Conservation (phyloP, 352 stramenopile genomes). For the Globisporangium recalcitrans region DNA sequence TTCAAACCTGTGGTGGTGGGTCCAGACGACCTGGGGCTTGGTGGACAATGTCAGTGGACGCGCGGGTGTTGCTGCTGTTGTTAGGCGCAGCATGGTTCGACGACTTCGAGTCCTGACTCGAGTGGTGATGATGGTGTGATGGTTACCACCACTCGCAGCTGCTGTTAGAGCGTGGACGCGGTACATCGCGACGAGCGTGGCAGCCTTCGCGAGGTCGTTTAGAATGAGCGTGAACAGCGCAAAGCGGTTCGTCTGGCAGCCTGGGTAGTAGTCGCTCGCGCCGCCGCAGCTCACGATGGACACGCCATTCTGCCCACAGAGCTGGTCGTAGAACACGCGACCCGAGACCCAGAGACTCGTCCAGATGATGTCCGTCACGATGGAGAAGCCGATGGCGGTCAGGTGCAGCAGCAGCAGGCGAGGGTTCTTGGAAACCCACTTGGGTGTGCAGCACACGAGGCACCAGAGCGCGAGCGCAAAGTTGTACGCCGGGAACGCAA, state of each 20-base stretch:
- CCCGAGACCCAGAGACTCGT: constrained; percentile 71
- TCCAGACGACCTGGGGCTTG: neutral
- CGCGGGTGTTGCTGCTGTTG: neutral
- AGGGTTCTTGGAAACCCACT: constrained; percentile 42
- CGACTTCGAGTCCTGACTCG: neutral
- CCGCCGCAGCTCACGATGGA: constrained; percentile 66
- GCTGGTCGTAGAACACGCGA: constrained; percentile 69
- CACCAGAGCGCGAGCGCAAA: constrained; percentile 72
- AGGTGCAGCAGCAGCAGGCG: constrained; percentile 49
- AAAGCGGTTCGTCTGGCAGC: constrained; percentile 71
- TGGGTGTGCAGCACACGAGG: constrained; percentile 45
- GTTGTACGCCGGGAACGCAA: constrained; percentile 78
- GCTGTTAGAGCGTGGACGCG: constrained; percentile 32
- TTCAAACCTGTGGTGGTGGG: neutral
- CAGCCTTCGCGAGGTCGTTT: constrained; percentile 51
- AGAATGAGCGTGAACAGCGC: constrained; percentile 53
- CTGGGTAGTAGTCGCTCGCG: constrained; percentile 51
- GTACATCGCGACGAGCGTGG: constrained; percentile 34
- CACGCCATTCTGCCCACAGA: constrained; percentile 51
- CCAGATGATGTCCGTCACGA: constrained; percentile 73
- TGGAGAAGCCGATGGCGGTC: constrained; percentile 39
- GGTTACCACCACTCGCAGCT: neutral
- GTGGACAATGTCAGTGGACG: neutral
- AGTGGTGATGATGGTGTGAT: neutral
- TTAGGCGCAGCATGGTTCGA: neutral